Base-by-base conservation (phyloP, 495 filamentous ascomycete species). In the Acidomyces sp. region DNA sequence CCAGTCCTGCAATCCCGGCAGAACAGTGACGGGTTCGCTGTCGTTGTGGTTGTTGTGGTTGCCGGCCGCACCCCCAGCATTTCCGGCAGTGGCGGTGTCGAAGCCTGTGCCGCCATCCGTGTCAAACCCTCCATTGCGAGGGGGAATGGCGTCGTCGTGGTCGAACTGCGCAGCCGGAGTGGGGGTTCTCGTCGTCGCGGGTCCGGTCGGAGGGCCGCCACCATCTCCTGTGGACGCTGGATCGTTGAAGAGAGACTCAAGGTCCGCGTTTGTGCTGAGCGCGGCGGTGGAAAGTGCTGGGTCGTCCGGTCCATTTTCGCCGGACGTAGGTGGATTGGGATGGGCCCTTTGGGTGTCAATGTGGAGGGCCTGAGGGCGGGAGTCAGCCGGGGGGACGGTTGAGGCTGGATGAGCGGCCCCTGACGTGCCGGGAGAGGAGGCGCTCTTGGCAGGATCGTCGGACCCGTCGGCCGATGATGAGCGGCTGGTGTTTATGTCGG, bases 191-290 rank as follows among this genome's bases (percentile, higher is more conserved):
- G 33, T 22, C 4, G 39, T 18, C 5, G 25, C 22, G 24, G 38
- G 39, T 15, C 21, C 17, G 4, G 28, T 16, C 1, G 28, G 33
- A 9, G 28, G 25, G 21, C 12, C 7, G 39, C 17, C 33, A 13
- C 24, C 20, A 22, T 11, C 12, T 19, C 18, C 16, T n/a, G 37
- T 29, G 37, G 37, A 37, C 6, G 27, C 13, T 4, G 47, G 31
- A 13, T 40, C 47, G 32, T 39, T 43, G 48, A 51, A 51, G 37
- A 51, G 43, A 20, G 37, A 46, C 20, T 51, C 48, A 26, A 51
- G 43, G 24, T 51, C 48, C 24, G 28, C 9, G 15, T 12, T 21
- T 24, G 37, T 28, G 31, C 25, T 34, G 25, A 33, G 25, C 22
- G 41, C 37, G 29, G 12, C 34, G 34, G 46, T 44, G 46, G 38